These are phyloP conservation scores for Leucogyrophana mollusca DNA, from an alignment of 768 basidiomycete species.

Conservation along the genomic window DNA sequence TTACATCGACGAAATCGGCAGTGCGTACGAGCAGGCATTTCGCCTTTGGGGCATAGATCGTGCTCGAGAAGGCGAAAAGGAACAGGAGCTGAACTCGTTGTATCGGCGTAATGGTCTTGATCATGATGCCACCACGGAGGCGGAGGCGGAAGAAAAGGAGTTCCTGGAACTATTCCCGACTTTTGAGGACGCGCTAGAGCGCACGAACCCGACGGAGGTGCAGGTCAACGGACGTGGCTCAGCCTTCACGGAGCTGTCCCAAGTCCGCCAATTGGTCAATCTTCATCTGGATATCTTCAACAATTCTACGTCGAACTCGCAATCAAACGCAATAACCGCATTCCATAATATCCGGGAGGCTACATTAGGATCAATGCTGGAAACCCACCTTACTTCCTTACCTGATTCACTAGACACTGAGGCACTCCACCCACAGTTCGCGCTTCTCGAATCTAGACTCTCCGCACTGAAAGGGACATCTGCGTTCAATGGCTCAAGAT, in stretches of 20 bases:
- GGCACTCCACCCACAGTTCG: constrained; percentile 52
- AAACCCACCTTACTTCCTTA: constrained; percentile 26
- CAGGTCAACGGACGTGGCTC: constrained; percentile 2
- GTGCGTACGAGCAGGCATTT: constrained; percentile 64
- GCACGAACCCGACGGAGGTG: neutral
- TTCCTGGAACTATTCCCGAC: constrained; percentile 85
- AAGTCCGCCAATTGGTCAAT: constrained; percentile 39
- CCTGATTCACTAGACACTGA: constrained; percentile 47
- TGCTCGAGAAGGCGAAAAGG: constrained; percentile 62
- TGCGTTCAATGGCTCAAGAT: constrained; percentile 23
- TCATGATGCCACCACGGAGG: constrained; percentile 59
- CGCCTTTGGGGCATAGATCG: constrained; percentile 86
- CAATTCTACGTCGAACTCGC: constrained; percentile 1
- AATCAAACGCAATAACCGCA: neutral
- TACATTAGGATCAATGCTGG: constrained; percentile 33
- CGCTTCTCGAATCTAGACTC: constrained; percentile 43
- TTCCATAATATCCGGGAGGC: constrained; percentile 35
- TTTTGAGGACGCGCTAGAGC: constrained; percentile 60
- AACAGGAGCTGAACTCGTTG: constrained; percentile 64
- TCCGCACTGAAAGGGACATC: constrained; percentile 27
- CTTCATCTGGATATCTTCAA: constrained; percentile 50
- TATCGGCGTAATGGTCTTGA: constrained; percentile 66
- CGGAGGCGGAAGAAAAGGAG: constrained; percentile 79
- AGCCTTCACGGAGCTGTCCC: constrained; percentile 28
- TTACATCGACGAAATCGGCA: constrained; percentile 2